These are phyloP conservation scores for Escovopsis sp. DNA, from an alignment of 2,329 filamentous ascomycete genomes.

Conservation along the genomic window DNA sequence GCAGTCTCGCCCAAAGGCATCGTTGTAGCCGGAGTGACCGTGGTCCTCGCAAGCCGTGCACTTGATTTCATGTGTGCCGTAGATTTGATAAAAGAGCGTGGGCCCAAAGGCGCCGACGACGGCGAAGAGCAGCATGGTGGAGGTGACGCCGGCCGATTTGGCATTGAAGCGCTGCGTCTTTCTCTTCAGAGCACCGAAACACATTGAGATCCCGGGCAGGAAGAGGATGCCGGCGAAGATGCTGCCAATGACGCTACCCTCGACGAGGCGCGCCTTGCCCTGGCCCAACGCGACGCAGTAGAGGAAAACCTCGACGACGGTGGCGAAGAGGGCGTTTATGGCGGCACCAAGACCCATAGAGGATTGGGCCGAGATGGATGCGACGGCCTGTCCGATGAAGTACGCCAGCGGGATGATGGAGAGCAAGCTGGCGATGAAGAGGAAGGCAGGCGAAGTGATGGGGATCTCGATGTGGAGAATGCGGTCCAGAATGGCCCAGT, in stretches of 20 bases:
- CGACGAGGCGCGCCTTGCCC: slow-evolving; percentile 83
- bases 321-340: slow-evolving; percentile 97
- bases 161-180: slow-evolving; percentile 99
- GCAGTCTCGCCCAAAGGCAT: slow-evolving; percentile 52
- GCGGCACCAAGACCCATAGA: slow-evolving; percentile 96
- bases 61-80: slow-evolving; percentile 90
- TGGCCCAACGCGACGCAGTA: slow-evolving; percentile 90
- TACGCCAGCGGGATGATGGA: slow-evolving; percentile 96
- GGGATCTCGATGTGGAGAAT: slow-evolving; percentile 54
- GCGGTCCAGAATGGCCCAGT: slow-evolving; percentile 68
- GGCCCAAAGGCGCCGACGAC: slow-evolving; percentile 91
- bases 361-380: slow-evolving; percentile 94
- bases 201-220: slow-evolving; percentile 92
- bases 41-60: slow-evolving; percentile 52
- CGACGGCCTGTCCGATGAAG: slow-evolving; percentile 96
- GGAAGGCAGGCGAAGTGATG: slow-evolving; percentile 69
- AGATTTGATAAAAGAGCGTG: slow-evolving; percentile 96
- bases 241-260: slow-evolving; percentile 93
- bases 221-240: slow-evolving; percentile 96
- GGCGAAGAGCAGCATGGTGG: slow-evolving; percentile 93
- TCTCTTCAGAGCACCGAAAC: slow-evolving; percentile 91
- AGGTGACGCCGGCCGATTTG: slow-evolving; percentile 87
- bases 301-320: slow-evolving; percentile 90
- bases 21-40: slow-evolving; percentile 14
- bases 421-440: slow-evolving; percentile 70